Evolutionary conservation across 129 eudicot genomes (phyloP).

Genomic region (Pittosporum tobira): DNA sequence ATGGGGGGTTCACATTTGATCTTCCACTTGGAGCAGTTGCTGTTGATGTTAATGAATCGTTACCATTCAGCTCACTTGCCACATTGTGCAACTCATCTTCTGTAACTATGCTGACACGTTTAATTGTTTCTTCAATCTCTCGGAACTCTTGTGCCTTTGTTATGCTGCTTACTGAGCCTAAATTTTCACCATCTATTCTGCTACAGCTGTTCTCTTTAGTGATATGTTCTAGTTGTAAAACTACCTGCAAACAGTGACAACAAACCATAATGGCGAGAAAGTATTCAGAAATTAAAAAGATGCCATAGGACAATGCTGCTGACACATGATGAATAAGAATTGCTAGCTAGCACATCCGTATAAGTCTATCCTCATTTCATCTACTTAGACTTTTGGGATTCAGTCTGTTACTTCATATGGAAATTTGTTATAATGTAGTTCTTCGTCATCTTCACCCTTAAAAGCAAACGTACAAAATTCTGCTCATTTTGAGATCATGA

Average conservation of each 20-base stretch:
- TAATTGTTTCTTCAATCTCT: neutral
- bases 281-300: no score
- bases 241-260: constrained; percentile 9
- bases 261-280: neutral
- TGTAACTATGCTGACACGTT: neutral
- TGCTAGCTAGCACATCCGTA: neutral
- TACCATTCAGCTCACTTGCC: neutral
- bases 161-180: neutral
- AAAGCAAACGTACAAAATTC: no score
- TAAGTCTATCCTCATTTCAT: no score
- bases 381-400: no score
- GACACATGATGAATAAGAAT: neutral
- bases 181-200: neutral
- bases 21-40: neutral
- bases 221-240: constrained; percentile 12
- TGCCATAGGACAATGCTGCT: no score
- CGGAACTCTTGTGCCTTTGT: neutral
- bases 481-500: no score
- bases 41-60: neutral
- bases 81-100: constrained; percentile 4
- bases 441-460: no score
- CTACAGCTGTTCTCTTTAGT: neutral
- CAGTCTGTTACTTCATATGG: no score
- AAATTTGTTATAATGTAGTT: no score
- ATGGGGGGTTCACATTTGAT: neutral